Evolutionary conservation across 257 asterid species (phyloP).

Genomic region (Forsythia suspensa): DNA sequence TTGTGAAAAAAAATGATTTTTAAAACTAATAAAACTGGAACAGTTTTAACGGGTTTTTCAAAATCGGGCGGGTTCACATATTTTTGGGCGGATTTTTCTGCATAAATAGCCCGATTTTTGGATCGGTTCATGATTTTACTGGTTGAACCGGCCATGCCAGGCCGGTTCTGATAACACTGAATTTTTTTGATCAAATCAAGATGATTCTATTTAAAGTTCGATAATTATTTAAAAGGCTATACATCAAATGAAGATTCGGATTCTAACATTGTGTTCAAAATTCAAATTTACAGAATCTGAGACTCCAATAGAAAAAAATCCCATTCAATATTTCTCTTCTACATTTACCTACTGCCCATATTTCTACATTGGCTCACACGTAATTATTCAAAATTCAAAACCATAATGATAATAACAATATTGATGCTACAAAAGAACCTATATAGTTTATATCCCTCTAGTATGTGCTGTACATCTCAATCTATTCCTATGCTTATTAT

Average conservation of each 20-base stretch:
- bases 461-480: constrained; percentile 18
- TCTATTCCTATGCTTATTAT: constrained; percentile 3
- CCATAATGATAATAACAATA: not conserved
- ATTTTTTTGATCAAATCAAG: too few relatives aligned
- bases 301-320: not conserved
- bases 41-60: too few relatives aligned
- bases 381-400: not conserved
- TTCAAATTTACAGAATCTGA: not conserved
- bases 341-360: not conserved
- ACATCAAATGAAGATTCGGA: too few relatives aligned
- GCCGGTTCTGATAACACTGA: too few relatives aligned
- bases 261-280: not conserved
- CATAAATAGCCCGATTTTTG: too few relatives aligned
- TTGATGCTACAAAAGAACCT: constrained; percentile 16
- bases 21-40: too few relatives aligned
- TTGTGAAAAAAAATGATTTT: too few relatives aligned
- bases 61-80: too few relatives aligned
- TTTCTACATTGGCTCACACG: constrained; percentile 15
- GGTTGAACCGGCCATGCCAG: too few relatives aligned
- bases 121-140: too few relatives aligned
- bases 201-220: not conserved
- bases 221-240: too few relatives aligned
- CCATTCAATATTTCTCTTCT: not conserved
- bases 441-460: not conserved
- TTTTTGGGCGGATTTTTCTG: too few relatives aligned